These are phyloP conservation scores for Pleurotus tuoliensis DNA, from an alignment of 768 basidiomycete genomes.

Conservation along the genomic window DNA sequence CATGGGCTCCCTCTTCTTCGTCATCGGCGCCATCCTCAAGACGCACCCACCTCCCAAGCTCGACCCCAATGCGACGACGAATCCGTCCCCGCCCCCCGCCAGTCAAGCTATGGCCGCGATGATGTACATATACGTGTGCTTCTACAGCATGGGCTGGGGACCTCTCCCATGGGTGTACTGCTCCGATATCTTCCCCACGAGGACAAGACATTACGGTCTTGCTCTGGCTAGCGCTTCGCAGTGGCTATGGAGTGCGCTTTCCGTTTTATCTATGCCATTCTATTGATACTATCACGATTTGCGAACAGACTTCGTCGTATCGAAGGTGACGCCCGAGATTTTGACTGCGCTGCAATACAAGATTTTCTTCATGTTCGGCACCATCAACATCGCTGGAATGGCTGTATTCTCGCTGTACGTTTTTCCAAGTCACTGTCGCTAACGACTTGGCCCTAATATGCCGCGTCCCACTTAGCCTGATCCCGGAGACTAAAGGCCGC, in stretches of 20 bases:
- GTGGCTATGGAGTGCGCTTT: slow-evolving; percentile 71
- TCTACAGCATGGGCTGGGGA: slow-evolving; percentile 84
- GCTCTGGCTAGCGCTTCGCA: slow-evolving; percentile 73
- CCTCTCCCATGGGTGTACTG: slow-evolving; percentile 49
- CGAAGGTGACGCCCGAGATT: slow-evolving; percentile 67
- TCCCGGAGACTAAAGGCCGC: slow-evolving; percentile 61
- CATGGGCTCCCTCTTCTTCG: slow-evolving; percentile 80
- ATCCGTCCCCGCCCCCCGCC: slow-evolving; percentile 40
- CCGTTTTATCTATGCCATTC: background rate
- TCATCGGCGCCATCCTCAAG: slow-evolving; percentile 82
- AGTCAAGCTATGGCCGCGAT: slow-evolving; percentile 82
- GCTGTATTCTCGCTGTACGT: slow-evolving; percentile 60
- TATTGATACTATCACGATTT: background rate
- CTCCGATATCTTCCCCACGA: slow-evolving; percentile 83
- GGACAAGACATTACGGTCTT: slow-evolving; percentile 79
- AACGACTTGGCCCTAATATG: background rate
- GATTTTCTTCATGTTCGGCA: slow-evolving; percentile 73
- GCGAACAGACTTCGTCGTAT: slow-evolving; percentile 59
- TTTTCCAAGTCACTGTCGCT: background rate
- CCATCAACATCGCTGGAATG: slow-evolving; percentile 73
- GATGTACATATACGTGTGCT: slow-evolving; percentile 84
- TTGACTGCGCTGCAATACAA: slow-evolving; percentile 63
- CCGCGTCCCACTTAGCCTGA: slow-evolving; percentile 29
- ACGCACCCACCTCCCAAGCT: slow-evolving; percentile 56
- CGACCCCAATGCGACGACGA: slow-evolving; percentile 7